Base-by-base conservation (phyloP, 768 basidiomycete species). In the Mycena haematopus region DNA sequence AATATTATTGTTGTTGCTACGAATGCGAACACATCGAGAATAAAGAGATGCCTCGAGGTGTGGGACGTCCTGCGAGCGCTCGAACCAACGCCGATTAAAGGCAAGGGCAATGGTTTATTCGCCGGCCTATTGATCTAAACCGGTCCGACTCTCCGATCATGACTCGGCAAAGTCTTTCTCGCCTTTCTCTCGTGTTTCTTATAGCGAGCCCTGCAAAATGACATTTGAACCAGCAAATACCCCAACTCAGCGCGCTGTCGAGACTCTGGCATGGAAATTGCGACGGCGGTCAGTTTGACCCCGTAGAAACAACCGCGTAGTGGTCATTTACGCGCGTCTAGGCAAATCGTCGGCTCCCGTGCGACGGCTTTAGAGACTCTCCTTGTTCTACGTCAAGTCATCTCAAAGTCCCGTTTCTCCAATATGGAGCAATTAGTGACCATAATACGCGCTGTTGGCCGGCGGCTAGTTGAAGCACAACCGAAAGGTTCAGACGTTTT, bases 321-420 rank as follows among this genome's bases (percentile, higher is more conserved):
- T 53, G 44, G 62, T 60, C 69, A 56, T 60, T 68, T 63, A 65
- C 62, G 59, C 50, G 40, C 55, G 64, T 52, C 46, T 73, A 97
- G 95, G 66, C 95, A 97, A 76, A 81, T 99, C 51, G 87, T 96
- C 61, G 96, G 97, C 31, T 96, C 96, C 13, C 86, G 91, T 59
- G 86, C 89, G 56, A 88, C 96, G 2, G 95, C 97, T 0, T 76
- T 96, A 3, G 95, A 97, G 74, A 98, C 96, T 0, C 82, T 95
- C 7, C 83, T 91, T 24, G 88, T 98, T 19, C 80, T 99, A 27
- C 87, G 94, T 31, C 93, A 95, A 69, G 92, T 98, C 65, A 89
- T 99, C 17, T 86, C 95, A 2, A 89, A 87, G 69, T 92, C 93
- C 9, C 86, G 86, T 51, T 97, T 97, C 70, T 86, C 86, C 24